Percentiles rank a stretch among this genome's conserved stretches.
Evolutionary conservation across 2,329 filamentous ascomycete species (phyloP).

Genomic region (Dothistroma septosporum): DNA sequence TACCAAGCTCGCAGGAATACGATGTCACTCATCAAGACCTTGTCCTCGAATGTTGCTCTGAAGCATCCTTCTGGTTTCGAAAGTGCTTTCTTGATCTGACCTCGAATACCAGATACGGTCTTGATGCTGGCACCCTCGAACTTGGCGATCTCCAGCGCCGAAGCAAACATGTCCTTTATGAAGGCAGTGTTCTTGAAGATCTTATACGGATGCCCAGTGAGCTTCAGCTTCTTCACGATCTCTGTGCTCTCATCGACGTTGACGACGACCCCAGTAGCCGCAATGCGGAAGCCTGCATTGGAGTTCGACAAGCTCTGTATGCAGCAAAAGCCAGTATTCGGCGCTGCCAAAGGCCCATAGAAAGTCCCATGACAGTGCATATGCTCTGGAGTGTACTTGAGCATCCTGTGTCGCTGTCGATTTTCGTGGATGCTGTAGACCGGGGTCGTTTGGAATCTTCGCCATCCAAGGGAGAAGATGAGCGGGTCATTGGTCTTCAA

Average conservation of each 20-base stretch:
- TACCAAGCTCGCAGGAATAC: conserved; percentile 97
- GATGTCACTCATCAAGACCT: conserved; percentile 93
- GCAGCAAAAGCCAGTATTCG: conserved; percentile 92
- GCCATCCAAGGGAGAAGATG: conserved; percentile 95
- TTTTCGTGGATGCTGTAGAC: conserved; percentile 95
- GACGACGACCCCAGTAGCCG: conserved; percentile 88
- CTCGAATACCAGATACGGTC: conserved; percentile 90
- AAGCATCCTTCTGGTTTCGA: conserved; percentile 93
- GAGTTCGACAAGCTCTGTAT: conserved; percentile 83
- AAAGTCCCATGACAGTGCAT: conserved; percentile 98
- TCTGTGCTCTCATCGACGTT: conserved; percentile 93
- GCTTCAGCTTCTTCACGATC: conserved; percentile 98
- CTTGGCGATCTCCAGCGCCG: conserved; percentile 89
- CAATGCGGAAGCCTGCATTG: conserved; percentile 86
- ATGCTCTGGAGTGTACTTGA: conserved; percentile 98
- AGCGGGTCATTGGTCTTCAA: conserved; percentile 96
- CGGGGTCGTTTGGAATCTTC: conserved; percentile 86
- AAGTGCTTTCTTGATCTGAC: conserved; percentile 94
- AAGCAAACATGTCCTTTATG: conserved; percentile 97
- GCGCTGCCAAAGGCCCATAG: conserved; percentile 89
- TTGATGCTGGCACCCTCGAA: conserved; percentile 95
- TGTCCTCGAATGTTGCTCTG: conserved; percentile 97
- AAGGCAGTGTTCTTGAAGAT: conserved; percentile 99
- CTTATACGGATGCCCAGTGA: conserved; percentile 90
- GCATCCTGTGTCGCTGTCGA: conserved; percentile 89